Evolutionary conservation across 768 basidiomycete genomes (phyloP).

Genomic region (Boletus reticulatus): DNA sequence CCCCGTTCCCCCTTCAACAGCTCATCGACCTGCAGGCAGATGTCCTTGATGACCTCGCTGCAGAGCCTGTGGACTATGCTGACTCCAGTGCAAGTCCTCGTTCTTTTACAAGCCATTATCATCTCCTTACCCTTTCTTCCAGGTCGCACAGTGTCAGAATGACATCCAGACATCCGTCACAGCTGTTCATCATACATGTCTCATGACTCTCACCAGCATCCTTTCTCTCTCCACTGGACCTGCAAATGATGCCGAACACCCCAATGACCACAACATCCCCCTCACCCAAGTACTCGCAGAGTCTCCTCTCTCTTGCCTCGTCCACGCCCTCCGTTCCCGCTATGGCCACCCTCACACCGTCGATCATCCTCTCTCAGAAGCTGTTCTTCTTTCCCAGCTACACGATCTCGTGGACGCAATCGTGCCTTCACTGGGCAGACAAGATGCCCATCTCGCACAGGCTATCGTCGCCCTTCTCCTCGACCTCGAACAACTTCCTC

Average conservation of each 20-base stretch:
- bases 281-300: constrained; percentile 16
- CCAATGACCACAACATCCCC: constrained; percentile 20
- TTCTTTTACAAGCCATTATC: neutral
- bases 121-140: neutral
- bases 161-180: constrained; percentile 72
- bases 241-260: constrained; percentile 59
- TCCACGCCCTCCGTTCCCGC: constrained; percentile 17
- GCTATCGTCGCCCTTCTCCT: constrained; percentile 68
- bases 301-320: constrained; percentile 17
- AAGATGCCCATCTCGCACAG: constrained; percentile 62
- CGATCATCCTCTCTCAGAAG: constrained; percentile 41
- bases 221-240: constrained; percentile 49
- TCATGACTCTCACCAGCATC: constrained; percentile 71
- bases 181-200: constrained; percentile 68
- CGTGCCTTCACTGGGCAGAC: constrained; percentile 40
- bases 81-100: neutral
- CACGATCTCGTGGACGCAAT: constrained; percentile 50
- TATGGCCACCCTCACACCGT: constrained; percentile 1
- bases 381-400: constrained; percentile 60
- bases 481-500: constrained; percentile 64
- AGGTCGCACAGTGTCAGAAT: constrained; percentile 37
- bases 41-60: constrained; percentile 22
- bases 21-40: constrained; percentile 10
- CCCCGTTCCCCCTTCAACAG: constrained; percentile 21
- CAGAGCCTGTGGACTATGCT: constrained; percentile 21